Conservation (phyloP, 108 stramenopile species). For the Nannochloropsis salina region DNA sequence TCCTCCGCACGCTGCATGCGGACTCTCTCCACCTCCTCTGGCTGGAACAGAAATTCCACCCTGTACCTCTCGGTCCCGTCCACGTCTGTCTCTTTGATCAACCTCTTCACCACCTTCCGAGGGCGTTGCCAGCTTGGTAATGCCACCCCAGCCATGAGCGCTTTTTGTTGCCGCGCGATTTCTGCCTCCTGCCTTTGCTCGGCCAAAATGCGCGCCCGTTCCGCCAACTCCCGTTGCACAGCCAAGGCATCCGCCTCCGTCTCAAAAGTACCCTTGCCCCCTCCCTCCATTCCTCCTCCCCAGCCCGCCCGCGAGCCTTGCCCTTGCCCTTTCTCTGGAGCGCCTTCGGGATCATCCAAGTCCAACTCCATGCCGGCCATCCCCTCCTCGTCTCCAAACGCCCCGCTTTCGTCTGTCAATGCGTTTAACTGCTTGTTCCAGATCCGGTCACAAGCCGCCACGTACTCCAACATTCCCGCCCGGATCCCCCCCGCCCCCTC, state of each 20-base stretch:
- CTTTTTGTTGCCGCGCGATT: not conserved
- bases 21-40: not conserved
- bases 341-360: not conserved
- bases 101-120: not conserved
- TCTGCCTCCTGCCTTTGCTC: slow-evolving; percentile 4
- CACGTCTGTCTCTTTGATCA: not conserved
- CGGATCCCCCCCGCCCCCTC: not conserved
- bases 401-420: not conserved
- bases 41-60: not conserved
- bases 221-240: not conserved
- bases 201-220: not conserved
- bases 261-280: not conserved
- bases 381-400: not conserved
- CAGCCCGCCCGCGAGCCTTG: not conserved
- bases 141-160: not conserved
- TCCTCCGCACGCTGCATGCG: not conserved
- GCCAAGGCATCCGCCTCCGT: not conserved
- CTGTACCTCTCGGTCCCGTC: not conserved
- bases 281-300: not conserved
- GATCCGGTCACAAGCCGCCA: not conserved
- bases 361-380: not conserved
- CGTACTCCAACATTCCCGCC: slow-evolving; percentile 9
- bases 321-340: not conserved
- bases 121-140: not conserved
- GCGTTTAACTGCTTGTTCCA: not conserved